phyloP scores from a whole-genome alignment of 495 filamentous ascomycete species.

The Jackrogersella multiformis region DNA sequence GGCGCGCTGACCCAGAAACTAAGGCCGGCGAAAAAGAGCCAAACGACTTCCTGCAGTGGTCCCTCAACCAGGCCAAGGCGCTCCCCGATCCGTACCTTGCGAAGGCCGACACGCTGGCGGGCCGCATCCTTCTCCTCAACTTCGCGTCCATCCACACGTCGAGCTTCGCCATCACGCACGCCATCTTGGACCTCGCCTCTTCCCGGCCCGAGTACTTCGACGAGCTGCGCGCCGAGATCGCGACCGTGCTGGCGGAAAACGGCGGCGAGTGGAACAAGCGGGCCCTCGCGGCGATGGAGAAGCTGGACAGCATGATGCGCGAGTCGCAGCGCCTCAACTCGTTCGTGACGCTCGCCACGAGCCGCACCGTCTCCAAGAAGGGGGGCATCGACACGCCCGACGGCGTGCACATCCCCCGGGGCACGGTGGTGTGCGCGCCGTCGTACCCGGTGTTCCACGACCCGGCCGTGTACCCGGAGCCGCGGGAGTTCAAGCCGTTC shows the following conservation, averaged over 20 bases:
- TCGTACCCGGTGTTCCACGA: constrained; percentile 40
- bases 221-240: constrained; percentile 63
- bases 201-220: constrained; percentile 56
- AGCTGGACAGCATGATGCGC: constrained; percentile 52
- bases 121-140: constrained; percentile 52
- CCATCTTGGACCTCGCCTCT: constrained; percentile 55
- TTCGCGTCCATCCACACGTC: constrained; percentile 64
- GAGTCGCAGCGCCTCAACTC: constrained; percentile 50
- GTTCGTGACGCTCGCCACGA: constrained; percentile 42
- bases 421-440: constrained; percentile 32
- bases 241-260: constrained; percentile 41
- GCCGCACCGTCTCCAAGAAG: constrained; percentile 42
- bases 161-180: constrained; percentile 55
- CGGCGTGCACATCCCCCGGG: constrained; percentile 42
- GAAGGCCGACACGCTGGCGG: constrained; percentile 39
- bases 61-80: constrained; percentile 44
- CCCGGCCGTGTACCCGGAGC: constrained; percentile 37
- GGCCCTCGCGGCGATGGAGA: constrained; percentile 52
- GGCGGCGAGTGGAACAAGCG: constrained; percentile 54
- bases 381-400: constrained; percentile 49
- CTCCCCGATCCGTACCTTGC: constrained; percentile 43
- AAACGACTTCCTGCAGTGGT: constrained; percentile 56
- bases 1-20: constrained; percentile 34
- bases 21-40: constrained; percentile 34
- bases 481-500: constrained; percentile 40